phyloP scores from a whole-genome alignment of 169 alveolate species.

The Plasmodium ovale region DNA sequence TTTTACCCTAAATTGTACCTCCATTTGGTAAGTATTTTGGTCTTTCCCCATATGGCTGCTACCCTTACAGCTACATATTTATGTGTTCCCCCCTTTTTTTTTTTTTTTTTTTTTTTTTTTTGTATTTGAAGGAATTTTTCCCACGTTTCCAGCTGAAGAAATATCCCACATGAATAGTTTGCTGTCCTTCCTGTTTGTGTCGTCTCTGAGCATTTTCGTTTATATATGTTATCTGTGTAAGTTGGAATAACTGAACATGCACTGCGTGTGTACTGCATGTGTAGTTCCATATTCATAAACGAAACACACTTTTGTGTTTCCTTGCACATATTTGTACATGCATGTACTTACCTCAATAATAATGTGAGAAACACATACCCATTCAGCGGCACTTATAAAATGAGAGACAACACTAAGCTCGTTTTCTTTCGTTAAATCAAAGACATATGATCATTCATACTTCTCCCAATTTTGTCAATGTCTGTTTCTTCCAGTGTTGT shows the following conservation, averaged over 20 bases:
- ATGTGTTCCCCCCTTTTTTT: too few relatives aligned
- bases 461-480: neutral
- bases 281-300: neutral
- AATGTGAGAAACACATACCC: too few relatives aligned
- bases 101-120: too few relatives aligned
- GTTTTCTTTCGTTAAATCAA: neutral
- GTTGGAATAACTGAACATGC: neutral
- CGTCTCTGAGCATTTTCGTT: conserved; percentile 41
- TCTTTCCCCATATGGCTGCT: neutral
- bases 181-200: conserved; percentile 36
- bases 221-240: conserved; percentile 56
- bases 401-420: neutral
- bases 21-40: too few relatives aligned
- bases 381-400: neutral
- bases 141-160: too few relatives aligned
- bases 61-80: neutral
- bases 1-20: too few relatives aligned
- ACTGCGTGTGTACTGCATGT: neutral
- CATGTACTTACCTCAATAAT: neutral
- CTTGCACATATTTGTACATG: neutral
- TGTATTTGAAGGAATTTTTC: too few relatives aligned
- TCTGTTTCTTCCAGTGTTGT: too few relatives aligned
- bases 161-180: conserved; percentile 62
- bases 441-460: neutral
- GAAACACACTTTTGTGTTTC: neutral